phyloP scores from a whole-genome alignment of 345 rosid species.

The Erodium maritimum region DNA sequence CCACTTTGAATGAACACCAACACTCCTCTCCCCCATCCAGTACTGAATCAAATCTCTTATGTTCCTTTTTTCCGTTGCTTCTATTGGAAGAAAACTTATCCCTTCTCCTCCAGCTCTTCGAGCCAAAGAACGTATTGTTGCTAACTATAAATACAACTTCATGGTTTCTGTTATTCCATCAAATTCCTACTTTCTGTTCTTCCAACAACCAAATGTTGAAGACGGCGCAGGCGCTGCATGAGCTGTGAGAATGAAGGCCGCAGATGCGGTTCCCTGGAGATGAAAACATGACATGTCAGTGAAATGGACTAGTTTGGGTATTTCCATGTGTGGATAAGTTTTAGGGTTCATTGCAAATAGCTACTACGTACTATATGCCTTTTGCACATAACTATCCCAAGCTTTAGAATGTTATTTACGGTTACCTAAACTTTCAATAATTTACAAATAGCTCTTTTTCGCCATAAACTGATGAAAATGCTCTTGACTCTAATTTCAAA shows the following conservation, averaged over 20 bases:
- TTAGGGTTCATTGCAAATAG: too few species aligned
- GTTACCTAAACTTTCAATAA: too few species aligned
- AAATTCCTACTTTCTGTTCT: conserved; percentile 21
- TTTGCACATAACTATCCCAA: too few species aligned
- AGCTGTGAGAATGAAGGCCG: conserved; percentile 80
- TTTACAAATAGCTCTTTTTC: too few species aligned
- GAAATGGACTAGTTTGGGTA: background rate
- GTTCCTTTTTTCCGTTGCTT: conserved; percentile 16
- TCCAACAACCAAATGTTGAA: conserved; percentile 40
- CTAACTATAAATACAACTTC: conserved; percentile 22
- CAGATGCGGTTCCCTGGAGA: conserved; percentile 66
- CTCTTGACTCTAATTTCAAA: too few species aligned
- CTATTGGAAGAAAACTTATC: conserved; percentile 4
- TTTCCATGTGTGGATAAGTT: too few species aligned
- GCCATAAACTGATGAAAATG: too few species aligned
- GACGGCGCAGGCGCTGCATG: conserved; percentile 48
- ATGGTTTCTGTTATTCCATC: conserved; percentile 5
- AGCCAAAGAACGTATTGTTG: conserved; percentile 25
- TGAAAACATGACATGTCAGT: background rate
- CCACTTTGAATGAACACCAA: conserved; percentile 94
- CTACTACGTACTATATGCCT: too few species aligned
- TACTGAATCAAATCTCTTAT: conserved; percentile 7
- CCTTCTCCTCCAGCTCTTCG: conserved; percentile 48
- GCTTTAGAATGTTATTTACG: too few species aligned
- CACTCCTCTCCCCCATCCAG: conserved; percentile 23